Evolutionary conservation across 2,329 filamentous ascomycete genomes (phyloP), one percentile per base, ranked within the genome.

Genomic region (Capronia epimyces): DNA sequence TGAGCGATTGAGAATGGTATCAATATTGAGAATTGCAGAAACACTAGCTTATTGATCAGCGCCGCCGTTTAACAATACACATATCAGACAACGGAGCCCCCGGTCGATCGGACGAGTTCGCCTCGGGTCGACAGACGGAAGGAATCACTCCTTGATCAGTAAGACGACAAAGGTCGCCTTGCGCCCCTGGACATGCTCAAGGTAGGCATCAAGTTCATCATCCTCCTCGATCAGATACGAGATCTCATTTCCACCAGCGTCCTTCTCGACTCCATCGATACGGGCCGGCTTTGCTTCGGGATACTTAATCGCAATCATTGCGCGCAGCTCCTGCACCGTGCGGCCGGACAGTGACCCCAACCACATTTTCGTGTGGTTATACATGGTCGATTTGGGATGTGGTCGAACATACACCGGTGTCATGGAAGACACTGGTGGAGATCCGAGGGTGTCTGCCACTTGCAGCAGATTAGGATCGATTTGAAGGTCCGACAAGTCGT

Each of bases 141-240:
- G 7, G 7, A 32, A 32, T 32, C 29, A 32, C 29, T 32, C 29
- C 29, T 32, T 32, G 29, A 15, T 63, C 40, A 73, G 59, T 29
- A 65, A 64, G 46, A 78, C 72, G 12, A 73, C 63, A 65, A 83
- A 80, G 4, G 71, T 75, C 12, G 75, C 74, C 62, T 80, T 81
- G 63, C 72, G 67, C 31, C 70, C 74, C 57, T 79, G 71, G 21
- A 84, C 73, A 63, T 87, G 83, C 41, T 77, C 74, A 58, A 93
- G 67, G 67, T 90, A 91, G 0, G 83, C 83, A 52, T 77, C 77
- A 55, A 93, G 66, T 68, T 91, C 86, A 55, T 81, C 79, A 60
- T 90, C 84, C 34, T 82, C 76, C 48, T 83, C 82, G 60, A 91
- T 83, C 49, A 75, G 70, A 61, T 87, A 77, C 13, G 72, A 72